These are phyloP conservation scores for Globisporangium cylindrosporum DNA, from an alignment of 352 stramenopile genomes.

Conservation along the genomic window DNA sequence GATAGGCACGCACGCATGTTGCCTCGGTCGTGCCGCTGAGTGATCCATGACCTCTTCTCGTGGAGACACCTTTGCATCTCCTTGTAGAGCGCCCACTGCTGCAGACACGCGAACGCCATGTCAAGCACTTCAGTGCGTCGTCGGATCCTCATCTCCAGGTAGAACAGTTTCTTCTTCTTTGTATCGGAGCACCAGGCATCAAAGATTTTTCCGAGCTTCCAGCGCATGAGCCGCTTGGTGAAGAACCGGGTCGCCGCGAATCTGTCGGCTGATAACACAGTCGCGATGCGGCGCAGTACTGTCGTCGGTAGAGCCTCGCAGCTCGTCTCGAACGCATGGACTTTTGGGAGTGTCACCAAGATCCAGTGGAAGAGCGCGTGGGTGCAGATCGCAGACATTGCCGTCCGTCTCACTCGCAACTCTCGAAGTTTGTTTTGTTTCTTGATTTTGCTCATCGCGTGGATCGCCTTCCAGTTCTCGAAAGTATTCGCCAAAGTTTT, in stretches of 20 bases:
- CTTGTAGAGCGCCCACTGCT: conserved; percentile 36
- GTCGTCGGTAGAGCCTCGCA: conserved; percentile 30
- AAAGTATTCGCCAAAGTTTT: conserved; percentile 37
- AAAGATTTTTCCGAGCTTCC: conserved; percentile 21
- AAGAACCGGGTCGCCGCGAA: conserved; percentile 16
- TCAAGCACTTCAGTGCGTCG: conserved; percentile 29
- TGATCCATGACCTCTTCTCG: conserved; percentile 37
- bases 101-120: conserved; percentile 37
- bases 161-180: conserved; percentile 9
- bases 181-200: conserved; percentile 16
- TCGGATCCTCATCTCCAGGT: conserved; percentile 12
- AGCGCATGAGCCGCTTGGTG: conserved; percentile 15
- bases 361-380: conserved; percentile 55
- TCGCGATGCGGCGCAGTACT: conserved; percentile 27
- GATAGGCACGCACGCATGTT: conserved; percentile 19
- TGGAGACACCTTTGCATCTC: conserved; percentile 23
- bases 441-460: conserved; percentile 30
- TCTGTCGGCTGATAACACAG: neutral
- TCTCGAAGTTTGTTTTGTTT: conserved; percentile 26
- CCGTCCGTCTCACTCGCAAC: conserved; percentile 18
- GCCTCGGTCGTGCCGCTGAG: conserved; percentile 25
- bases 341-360: conserved; percentile 27
- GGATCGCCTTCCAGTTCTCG: conserved; percentile 43
- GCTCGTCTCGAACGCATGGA: conserved; percentile 19
- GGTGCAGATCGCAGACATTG: conserved; percentile 31